phyloP scores from a whole-genome alignment of 768 basidiomycete species.

The Tremella fuciformis region DNA sequence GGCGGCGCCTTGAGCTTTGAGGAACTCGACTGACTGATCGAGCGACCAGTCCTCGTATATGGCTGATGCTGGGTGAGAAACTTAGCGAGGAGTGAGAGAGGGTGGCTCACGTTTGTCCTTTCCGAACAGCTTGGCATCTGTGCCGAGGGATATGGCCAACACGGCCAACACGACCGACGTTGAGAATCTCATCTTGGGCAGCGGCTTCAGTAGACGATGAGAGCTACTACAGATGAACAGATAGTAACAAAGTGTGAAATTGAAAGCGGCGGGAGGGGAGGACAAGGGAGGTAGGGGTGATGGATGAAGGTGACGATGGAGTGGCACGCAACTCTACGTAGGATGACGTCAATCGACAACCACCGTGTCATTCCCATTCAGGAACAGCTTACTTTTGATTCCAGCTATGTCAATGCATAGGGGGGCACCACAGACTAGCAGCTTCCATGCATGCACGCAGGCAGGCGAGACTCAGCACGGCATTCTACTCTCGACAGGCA shows the following conservation, averaged over 20 bases:
- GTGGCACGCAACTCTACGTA: no score
- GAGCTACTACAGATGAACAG: constrained; percentile 1
- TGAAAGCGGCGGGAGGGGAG: no score
- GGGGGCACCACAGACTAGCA: no score
- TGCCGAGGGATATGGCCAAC: constrained; percentile 53
- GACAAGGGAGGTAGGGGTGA: no score
- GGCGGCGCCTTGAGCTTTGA: constrained; percentile 64
- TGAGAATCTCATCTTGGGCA: constrained; percentile 31
- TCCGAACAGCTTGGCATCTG: constrained; percentile 45
- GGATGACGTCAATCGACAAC: no score
- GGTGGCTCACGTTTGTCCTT: constrained; percentile 52
- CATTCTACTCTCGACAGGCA: no score
- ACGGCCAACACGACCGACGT: constrained; percentile 52
- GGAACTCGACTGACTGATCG: constrained; percentile 65
- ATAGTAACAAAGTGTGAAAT: constrained; percentile 1
- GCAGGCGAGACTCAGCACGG: no score
- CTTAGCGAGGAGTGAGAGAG: constrained; percentile 5
- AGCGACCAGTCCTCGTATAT: constrained; percentile 61
- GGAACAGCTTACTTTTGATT: no score
- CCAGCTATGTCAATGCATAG: no score
- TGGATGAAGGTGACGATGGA: no score
- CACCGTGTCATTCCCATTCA: no score
- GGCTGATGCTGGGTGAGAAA: constrained; percentile 26
- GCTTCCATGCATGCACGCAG: no score
- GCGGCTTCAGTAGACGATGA: background rate